phyloP scores from a whole-genome alignment of 2,329 filamentous ascomycete species.

The Delphinella strobiligena region DNA sequence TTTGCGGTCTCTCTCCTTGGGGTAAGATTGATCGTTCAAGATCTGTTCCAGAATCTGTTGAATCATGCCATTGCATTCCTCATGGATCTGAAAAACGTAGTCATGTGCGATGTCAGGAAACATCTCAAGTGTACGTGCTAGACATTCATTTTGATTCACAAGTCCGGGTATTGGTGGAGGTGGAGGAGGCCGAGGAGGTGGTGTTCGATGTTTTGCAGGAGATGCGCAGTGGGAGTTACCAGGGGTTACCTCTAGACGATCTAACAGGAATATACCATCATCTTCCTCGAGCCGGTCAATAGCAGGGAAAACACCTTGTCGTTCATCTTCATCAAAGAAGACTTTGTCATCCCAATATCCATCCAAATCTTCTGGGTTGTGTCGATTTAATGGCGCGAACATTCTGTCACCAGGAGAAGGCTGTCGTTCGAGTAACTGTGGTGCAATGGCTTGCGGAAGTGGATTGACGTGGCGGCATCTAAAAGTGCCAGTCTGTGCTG shows the following conservation, averaged over 20 bases:
- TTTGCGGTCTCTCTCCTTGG: slow-evolving; percentile 18
- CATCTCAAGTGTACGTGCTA: slow-evolving; percentile 13
- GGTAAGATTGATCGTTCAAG: slow-evolving; percentile 15
- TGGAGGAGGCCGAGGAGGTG: background rate
- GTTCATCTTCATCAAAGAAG: background rate
- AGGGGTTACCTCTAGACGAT: background rate
- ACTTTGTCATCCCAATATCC: background rate
- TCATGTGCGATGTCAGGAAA: slow-evolving; percentile 23
- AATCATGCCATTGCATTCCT: slow-evolving; percentile 8
- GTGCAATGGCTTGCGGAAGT: too few relatives aligned
- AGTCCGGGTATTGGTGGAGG: background rate
- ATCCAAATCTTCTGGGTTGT: background rate
- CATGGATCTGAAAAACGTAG: slow-evolving; percentile 17
- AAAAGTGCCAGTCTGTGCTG: too few relatives aligned
- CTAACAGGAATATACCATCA: background rate
- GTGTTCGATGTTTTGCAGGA: background rate
- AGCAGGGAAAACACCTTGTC: background rate
- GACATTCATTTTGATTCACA: background rate
- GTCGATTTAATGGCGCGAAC: background rate
- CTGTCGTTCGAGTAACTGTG: too few relatives aligned
- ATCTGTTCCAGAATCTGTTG: slow-evolving; percentile 17
- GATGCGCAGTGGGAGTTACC: background rate
- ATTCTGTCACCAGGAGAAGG: background rate
- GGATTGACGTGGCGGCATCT: too few relatives aligned
- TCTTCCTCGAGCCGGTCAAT: background rate